These are phyloP conservation scores for Novymonas esmeraldas DNA, from an alignment of 208 protist species.

Conservation along the genomic window DNA sequence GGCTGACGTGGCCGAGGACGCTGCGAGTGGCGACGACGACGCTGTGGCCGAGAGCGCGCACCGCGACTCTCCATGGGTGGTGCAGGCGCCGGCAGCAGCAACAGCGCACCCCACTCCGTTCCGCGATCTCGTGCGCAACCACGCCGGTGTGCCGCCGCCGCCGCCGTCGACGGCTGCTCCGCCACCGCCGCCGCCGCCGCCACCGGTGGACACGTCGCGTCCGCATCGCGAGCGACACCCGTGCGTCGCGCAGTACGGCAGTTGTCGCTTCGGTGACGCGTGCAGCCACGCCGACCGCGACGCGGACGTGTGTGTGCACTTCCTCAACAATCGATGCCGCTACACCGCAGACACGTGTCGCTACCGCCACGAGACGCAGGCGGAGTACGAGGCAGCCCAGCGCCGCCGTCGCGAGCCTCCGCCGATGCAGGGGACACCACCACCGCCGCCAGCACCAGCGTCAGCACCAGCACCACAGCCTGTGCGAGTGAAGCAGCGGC, in stretches of 20 bases:
- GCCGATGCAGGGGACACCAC: too few relatives aligned
- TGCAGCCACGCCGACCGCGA: conserved; percentile 65
- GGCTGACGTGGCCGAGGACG: too few relatives aligned
- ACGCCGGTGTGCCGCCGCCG: not conserved
- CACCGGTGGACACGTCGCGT: not conserved
- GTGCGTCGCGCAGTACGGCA: conserved; percentile 73
- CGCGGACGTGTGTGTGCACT: conserved; percentile 77
- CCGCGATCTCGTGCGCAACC: conserved; percentile 8
- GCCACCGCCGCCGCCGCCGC: not conserved
- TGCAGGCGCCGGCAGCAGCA: too few relatives aligned
- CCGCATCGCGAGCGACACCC: conserved; percentile 47
- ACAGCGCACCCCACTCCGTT: conserved; percentile 34
- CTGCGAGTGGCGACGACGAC: too few relatives aligned
- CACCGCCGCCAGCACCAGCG: too few relatives aligned
- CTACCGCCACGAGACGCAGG: conserved; percentile 70
- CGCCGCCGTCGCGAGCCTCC: not conserved
- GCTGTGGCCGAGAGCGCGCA: too few relatives aligned
- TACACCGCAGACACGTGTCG: conserved; percentile 43
- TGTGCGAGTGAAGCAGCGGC: too few relatives aligned
- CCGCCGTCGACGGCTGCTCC: too few relatives aligned
- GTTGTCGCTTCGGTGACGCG: conserved; percentile 65
- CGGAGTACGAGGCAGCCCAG: conserved; percentile 37
- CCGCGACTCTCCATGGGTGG: too few relatives aligned
- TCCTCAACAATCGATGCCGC: conserved; percentile 55
- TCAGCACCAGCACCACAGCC: not conserved